Conservation (phyloP, 352 stramenopile genomes). For the Globisporangium barbulae region DNA sequence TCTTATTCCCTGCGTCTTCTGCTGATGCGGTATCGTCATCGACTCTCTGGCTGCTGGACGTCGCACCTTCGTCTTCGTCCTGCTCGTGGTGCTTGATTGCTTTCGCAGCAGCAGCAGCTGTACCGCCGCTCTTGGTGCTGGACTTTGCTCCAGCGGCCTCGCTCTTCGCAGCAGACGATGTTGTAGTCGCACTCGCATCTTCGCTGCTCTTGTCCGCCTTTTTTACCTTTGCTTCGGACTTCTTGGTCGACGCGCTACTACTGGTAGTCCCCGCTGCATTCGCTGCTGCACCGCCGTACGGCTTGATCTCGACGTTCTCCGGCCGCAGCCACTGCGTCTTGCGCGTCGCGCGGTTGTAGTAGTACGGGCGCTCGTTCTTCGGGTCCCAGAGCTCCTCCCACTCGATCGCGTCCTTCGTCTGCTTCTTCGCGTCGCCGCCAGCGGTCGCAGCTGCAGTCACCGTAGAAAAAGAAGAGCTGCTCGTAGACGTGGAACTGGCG, state of each 20-base stretch:
- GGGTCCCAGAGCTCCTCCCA: slow-evolving; percentile 88
- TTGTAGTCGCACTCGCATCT: background rate
- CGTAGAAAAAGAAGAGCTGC: background rate
- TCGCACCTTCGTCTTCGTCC: background rate
- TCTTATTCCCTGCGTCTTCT: background rate
- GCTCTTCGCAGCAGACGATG: slow-evolving; percentile 2
- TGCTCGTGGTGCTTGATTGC: background rate
- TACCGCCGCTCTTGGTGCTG: slow-evolving; percentile 1
- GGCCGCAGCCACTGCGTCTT: slow-evolving; percentile 85
- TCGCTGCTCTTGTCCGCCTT: slow-evolving; percentile 18
- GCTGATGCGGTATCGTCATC: slow-evolving; percentile 1
- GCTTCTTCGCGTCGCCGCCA: slow-evolving; percentile 19
- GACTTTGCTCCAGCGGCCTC: background rate
- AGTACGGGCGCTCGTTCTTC: slow-evolving; percentile 84
- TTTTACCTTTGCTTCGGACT: slow-evolving; percentile 21
- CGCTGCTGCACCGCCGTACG: slow-evolving; percentile 33
- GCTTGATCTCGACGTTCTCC: slow-evolving; percentile 73
- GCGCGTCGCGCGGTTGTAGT: slow-evolving; percentile 77
- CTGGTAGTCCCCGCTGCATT: slow-evolving; percentile 19
- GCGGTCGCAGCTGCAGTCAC: background rate
- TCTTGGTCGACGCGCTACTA: slow-evolving; percentile 13
- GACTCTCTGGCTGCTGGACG: background rate
- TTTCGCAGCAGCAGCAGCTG: background rate
- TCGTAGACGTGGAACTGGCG: background rate
- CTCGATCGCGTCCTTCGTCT: slow-evolving; percentile 24